Evolutionary conservation across 208 protist species (phyloP), one percentile per base, ranked within the genome.

Genomic region (Vickermania spadyakhi): DNA sequence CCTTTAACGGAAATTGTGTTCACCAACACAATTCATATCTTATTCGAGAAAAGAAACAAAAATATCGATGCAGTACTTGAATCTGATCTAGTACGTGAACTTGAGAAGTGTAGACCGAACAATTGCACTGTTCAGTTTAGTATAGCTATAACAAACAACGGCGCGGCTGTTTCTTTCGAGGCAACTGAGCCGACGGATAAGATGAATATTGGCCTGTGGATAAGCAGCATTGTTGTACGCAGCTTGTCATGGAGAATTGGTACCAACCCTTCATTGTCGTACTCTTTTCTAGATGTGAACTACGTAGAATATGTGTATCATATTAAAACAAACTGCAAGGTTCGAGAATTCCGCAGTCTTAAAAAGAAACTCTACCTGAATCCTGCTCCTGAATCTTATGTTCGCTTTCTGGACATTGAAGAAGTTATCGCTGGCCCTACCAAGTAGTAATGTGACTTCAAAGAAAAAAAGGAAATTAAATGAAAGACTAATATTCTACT

Each of bases 231-330:
- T 28, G 77, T 84, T 1, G 45, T 89, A 50, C 79, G 84, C 25
- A 90, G 82, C 54, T 66, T 94, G 21, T 77, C 75, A 4, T 94
- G 88, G 88, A 71, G 85, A 58, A 74, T 94, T 45, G 59, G 60
- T 2, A 58, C 76, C 28, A 49, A 69, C 0, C 67, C 81, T 4
- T 57, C 81, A 21, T 69, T 85, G 25, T 78, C 78, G n/a, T 78
- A 72, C 26, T 23, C 58, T 0, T 53, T 50, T 29, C 45, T 91
- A 28, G 81, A 91, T 4, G 75, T 92, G n/a, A 82, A 87, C 27
- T 86, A 80, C 58, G 62, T 92, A 1, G 82, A 91, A 66, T 90
- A 92, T 58, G 58, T 92, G 21, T 94, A 91, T 60, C 62, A 73
- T 29, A 61, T 86, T 28, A 90, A 91, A 66, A 79, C 72, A 22